phyloP scores from a whole-genome alignment of 2,329 filamentous ascomycete genomes.

The Bipolaris bicolor region DNA sequence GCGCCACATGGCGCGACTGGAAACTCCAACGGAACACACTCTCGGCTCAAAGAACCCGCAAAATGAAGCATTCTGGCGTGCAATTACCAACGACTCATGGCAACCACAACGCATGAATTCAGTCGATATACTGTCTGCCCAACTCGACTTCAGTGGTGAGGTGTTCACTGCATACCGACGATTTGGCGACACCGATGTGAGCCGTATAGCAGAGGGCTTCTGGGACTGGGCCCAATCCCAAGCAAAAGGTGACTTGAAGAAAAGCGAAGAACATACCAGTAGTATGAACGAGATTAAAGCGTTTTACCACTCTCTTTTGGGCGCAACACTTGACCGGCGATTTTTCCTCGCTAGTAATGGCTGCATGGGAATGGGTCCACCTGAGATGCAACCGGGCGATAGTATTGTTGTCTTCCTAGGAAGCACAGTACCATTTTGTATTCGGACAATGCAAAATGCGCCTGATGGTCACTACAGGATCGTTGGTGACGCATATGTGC shows the following conservation, averaged over 20 bases:
- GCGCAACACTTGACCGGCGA: slow-evolving; percentile 11
- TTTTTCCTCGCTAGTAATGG: slow-evolving; percentile 26
- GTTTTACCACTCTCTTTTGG: slow-evolving; percentile 4
- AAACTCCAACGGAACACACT: background rate
- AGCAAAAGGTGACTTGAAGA: background rate
- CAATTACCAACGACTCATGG: background rate
- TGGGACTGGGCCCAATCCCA: background rate
- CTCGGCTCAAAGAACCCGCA: background rate
- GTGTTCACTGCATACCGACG: background rate
- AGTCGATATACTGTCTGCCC: background rate
- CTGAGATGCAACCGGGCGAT: slow-evolving; percentile 18
- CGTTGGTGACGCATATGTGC: slow-evolving; percentile 23
- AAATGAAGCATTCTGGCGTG: slow-evolving; percentile 1
- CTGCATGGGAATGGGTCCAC: slow-evolving; percentile 24
- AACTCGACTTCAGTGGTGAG: background rate
- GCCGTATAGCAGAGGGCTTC: background rate
- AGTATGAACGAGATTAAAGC: background rate
- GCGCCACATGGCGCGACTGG: background rate
- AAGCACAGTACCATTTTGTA: slow-evolving; percentile 24
- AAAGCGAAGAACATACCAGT: background rate
- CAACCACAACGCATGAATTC: background rate
- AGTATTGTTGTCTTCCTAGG: slow-evolving; percentile 23
- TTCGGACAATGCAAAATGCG: background rate
- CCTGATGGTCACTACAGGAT: background rate
- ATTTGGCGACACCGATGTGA: background rate